These are phyloP conservation scores for Phenoliferia sp. DNA, from an alignment of 1,284 basidiomycete species.

Conservation along the genomic window DNA sequence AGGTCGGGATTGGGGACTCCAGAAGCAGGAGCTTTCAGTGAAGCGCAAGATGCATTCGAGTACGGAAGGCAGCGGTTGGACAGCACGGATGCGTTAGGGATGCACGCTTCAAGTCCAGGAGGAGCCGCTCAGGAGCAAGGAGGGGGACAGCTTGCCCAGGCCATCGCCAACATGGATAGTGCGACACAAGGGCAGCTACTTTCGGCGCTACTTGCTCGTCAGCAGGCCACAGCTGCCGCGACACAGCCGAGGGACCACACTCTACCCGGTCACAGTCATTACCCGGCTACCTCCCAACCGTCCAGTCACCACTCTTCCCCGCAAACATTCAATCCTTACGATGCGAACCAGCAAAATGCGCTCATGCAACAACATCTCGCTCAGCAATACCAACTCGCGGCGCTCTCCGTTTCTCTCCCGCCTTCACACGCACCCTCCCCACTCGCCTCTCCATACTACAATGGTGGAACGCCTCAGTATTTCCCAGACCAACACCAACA, in stretches of 20 bases:
- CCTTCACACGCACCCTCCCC: slow-evolving; percentile 7
- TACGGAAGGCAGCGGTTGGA: too few species aligned
- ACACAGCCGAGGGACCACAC: neutral
- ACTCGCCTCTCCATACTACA: neutral
- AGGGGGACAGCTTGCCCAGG: neutral
- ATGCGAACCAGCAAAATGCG: neutral
- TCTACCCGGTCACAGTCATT: neutral
- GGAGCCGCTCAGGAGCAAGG: neutral
- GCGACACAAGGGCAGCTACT: neutral
- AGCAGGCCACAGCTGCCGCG: neutral
- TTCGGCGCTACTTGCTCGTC: neutral
- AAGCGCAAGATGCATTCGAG: neutral
- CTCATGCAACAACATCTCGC: neutral
- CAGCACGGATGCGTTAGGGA: too few species aligned
- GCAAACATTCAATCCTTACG: neutral
- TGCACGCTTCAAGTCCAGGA: neutral
- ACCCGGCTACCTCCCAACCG: neutral
- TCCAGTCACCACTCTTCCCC: neutral
- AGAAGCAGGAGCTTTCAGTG: neutral
- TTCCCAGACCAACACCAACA: slow-evolving; percentile 1
- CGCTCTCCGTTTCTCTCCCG: slow-evolving; percentile 2
- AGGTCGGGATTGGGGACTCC: too few species aligned
- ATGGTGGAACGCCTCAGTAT: neutral
- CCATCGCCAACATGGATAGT: neutral
- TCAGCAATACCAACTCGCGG: neutral